A percentile compares a stretch with the other conserved stretches of the same genome.
Evolutionary conservation across 2,329 filamentous ascomycete genomes (phyloP).

Genomic region (Cladobotryum mycophilum): DNA sequence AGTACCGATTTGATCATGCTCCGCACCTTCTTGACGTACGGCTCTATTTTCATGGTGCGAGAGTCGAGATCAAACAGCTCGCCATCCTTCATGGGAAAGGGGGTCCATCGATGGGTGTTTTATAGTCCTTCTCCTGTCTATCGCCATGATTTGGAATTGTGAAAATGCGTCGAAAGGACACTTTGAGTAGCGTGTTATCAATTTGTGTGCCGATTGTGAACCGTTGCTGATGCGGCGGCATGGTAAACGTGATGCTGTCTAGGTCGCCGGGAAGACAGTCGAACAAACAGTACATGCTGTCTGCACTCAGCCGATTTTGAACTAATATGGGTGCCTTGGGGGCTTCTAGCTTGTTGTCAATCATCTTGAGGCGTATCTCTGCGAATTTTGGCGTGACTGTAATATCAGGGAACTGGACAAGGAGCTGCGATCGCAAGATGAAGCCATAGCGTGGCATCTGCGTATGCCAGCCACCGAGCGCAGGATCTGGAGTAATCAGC

Average conservation of each 20-base stretch:
- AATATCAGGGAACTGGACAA: conserved; percentile 24
- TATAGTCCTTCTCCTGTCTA: too few relatives aligned
- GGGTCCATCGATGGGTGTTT: too few relatives aligned
- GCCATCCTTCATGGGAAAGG: too few relatives aligned
- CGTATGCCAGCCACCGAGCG: conserved; percentile 15
- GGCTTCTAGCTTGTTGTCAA: neutral
- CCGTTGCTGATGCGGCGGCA: neutral
- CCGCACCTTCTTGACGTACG: too few relatives aligned
- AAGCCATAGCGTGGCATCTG: conserved; percentile 27
- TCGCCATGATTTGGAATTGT: too few relatives aligned
- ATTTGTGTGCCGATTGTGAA: neutral
- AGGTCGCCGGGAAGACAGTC: neutral
- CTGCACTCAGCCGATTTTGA: neutral
- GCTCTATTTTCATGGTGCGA: too few relatives aligned
- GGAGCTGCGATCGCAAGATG: conserved; percentile 21
- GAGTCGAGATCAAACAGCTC: too few relatives aligned
- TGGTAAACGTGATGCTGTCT: neutral
- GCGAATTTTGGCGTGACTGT: neutral
- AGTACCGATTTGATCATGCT: too few relatives aligned
- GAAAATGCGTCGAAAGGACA: too few relatives aligned
- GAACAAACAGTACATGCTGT: neutral
- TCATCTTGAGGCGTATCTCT: too few relatives aligned
- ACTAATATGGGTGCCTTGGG: neutral
- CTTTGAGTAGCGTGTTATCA: too few relatives aligned
- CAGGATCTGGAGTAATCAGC: conserved; percentile 7